A percentile compares a stretch with the other conserved stretches of the same genome.
Evolutionary conservation across 768 basidiomycete species (phyloP).

Genomic region (Astraeus odoratus): DNA sequence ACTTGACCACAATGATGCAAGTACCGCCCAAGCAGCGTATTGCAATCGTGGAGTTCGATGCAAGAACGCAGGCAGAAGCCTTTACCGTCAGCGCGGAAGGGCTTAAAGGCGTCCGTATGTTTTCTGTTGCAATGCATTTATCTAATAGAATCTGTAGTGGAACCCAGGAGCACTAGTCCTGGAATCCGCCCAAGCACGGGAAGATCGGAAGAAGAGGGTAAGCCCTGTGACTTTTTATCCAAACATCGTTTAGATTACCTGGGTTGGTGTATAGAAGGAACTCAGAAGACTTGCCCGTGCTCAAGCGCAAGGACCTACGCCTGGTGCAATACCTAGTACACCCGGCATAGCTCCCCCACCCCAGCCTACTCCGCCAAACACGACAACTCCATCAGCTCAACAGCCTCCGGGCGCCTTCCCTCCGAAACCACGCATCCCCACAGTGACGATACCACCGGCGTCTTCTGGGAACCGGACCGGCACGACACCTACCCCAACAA

Average conservation of each 20-base stretch:
- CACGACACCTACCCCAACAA: slow-evolving; percentile 29
- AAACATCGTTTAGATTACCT: background rate
- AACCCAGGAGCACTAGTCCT: slow-evolving; percentile 53
- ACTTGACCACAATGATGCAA: slow-evolving; percentile 56
- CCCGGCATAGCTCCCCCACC: slow-evolving; percentile 29
- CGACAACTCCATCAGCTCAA: slow-evolving; percentile 16
- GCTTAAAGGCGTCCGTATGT: slow-evolving; percentile 57
- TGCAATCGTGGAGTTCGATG: slow-evolving; percentile 55
- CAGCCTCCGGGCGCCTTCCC: slow-evolving; percentile 16
- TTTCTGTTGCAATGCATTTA: slow-evolving; percentile 6
- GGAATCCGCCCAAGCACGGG: slow-evolving; percentile 68
- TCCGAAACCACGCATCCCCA: slow-evolving; percentile 24
- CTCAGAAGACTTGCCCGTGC: slow-evolving; percentile 61
- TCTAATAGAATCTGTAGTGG: slow-evolving; percentile 43
- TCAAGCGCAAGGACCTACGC: slow-evolving; percentile 28
- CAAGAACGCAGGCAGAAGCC: slow-evolving; percentile 61
- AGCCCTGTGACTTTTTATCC: slow-evolving; percentile 22
- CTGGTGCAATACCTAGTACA: slow-evolving; percentile 17
- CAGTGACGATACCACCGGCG: slow-evolving; percentile 27
- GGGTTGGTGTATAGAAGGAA: slow-evolving; percentile 48
- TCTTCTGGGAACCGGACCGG: slow-evolving; percentile 17
- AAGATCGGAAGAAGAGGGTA: slow-evolving; percentile 73
- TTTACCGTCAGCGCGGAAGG: slow-evolving; percentile 70
- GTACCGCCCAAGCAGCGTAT: slow-evolving; percentile 67
- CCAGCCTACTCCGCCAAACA: slow-evolving; percentile 21